These are phyloP conservation scores for Lentinula lateritia DNA, from an alignment of 768 basidiomycete species.

Conservation along the genomic window DNA sequence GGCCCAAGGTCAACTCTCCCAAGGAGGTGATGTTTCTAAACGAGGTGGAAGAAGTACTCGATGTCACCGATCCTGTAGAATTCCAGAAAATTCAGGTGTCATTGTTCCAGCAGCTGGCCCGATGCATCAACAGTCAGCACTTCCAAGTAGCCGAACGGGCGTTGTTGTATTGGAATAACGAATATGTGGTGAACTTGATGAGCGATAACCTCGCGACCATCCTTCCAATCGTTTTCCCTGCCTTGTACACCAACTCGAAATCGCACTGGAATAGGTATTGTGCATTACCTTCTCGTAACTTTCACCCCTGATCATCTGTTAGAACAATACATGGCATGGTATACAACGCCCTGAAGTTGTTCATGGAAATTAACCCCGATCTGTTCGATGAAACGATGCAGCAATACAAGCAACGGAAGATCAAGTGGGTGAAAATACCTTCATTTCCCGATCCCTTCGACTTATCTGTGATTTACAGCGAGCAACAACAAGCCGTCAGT, in stretches of 20 bases:
- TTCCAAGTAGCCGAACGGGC: constrained; percentile 99
- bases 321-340: constrained; percentile 99
- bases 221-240: constrained; percentile 95
- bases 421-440: constrained; percentile 55
- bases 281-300: not conserved
- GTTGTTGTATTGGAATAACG: constrained; percentile 98
- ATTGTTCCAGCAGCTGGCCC: constrained; percentile 89
- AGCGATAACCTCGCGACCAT: constrained; percentile 87
- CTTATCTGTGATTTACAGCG: constrained; percentile 41
- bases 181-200: constrained; percentile 99
- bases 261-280: constrained; percentile 97
- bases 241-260: constrained; percentile 92
- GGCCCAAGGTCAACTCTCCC: constrained; percentile 99
- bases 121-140: constrained; percentile 98
- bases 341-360: constrained; percentile 95
- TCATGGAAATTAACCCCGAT: constrained; percentile 99
- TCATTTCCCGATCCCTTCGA: not conserved
- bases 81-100: constrained; percentile 94
- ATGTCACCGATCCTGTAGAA: constrained; percentile 94
- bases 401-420: constrained; percentile 84
- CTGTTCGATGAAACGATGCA: constrained; percentile 92
- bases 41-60: constrained; percentile 97
- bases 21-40: constrained; percentile 99
- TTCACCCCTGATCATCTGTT: constrained; percentile 6
- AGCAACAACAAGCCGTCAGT: constrained; percentile 77